Evolutionary conservation across 192 early-diverging fungal genomes (phyloP), one percentile per base, ranked within the genome.

Genomic region (Dissophora globulifera): DNA sequence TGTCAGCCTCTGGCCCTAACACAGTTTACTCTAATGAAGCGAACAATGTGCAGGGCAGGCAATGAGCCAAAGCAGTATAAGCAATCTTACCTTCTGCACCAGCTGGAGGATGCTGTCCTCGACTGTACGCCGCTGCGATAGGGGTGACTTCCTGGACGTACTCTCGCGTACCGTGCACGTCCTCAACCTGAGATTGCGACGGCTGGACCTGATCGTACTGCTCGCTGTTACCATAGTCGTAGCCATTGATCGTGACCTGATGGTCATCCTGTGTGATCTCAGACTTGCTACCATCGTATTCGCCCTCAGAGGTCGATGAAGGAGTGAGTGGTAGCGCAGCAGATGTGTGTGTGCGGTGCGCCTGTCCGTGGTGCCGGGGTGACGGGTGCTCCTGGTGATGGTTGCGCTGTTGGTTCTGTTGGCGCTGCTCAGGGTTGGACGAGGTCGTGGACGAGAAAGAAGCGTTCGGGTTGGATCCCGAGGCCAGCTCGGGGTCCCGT

Each of bases 401-500:
- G 26, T 32, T 42, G 17, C 32, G 49, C 6, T 26, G 49, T 12
- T 43, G 56, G 45, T 67, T 38, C 4, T 47, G 65, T 17, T 62
- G 69, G 15, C 69, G 51, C 17, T 62, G 27, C 16, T 69, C 67
- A 3, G 41, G 33, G 11, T 35, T 26, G 10, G 67, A 61, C 0
- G 67, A 69, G 16, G 50, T 47, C 9, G 66, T 61, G 9, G 67
- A 69, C 6, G 67, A 60, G 30, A 69, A 69, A 0, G 67, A 69
- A 2, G 67, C 48, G 29, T 69, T 60, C 20, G 58, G 58, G n/a
- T 69, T 69, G 29, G 45, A 61, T 51, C 58, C 67, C 50, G 67
- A 69, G 67, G 43, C 67, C 67, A 27, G 67, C 58, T 69, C 67
- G 40, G 40, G 30, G 22, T 69, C 67, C 13, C 58, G 55, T 29